Evolutionary conservation across 768 basidiomycete genomes (phyloP), one percentile per base, ranked within the genome.

Genomic region (Pleurotus platypus): DNA sequence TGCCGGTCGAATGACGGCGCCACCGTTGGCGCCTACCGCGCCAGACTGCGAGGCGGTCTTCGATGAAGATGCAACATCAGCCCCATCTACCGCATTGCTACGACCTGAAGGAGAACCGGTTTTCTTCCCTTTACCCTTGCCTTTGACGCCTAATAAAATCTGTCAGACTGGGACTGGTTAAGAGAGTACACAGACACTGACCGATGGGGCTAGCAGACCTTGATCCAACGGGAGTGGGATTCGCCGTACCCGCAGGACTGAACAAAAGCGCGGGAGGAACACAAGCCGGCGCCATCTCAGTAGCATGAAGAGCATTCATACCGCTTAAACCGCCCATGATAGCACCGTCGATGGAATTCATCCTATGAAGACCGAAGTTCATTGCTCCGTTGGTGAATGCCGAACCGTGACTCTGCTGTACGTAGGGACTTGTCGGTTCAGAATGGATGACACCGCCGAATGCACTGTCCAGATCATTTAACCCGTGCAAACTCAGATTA

Each of bases 221-320:
- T 13, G 83, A 83, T 0, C 72, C 67, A 13, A 72, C 73, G 8
- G 51, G 51, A 20, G 51, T 54, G 9, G 51, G 51, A 42, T 54
- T 54, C 22, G 51, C 51, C 16, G 51, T 54, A n/a, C 38, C 51
- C 13, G 51, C 35, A 54, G 51, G 39, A 9, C 51, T 54, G 42
- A 86, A 86, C 1, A 90, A 70, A 48, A 89, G 73, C 0, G 86
- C 84, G 13, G 88, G 87, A 8, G 85, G 84, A 13, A 89, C 80
- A 62, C 86, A 86, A 3, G 77, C 43, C 11, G 69, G 62, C 1
- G 48, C 67, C 2, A 60, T 40, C 27, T 42, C 51, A 22, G 9
- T 12, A 18, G 37, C 39, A 20, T 54, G 51, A 15, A 54, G n/a
- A n/a, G 37, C 51, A 26, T 54, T 54, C 38, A 54, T 40, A 2